Conservation (phyloP, 2,329 filamentous ascomycete species). For the Colletotrichum zoysiae region DNA sequence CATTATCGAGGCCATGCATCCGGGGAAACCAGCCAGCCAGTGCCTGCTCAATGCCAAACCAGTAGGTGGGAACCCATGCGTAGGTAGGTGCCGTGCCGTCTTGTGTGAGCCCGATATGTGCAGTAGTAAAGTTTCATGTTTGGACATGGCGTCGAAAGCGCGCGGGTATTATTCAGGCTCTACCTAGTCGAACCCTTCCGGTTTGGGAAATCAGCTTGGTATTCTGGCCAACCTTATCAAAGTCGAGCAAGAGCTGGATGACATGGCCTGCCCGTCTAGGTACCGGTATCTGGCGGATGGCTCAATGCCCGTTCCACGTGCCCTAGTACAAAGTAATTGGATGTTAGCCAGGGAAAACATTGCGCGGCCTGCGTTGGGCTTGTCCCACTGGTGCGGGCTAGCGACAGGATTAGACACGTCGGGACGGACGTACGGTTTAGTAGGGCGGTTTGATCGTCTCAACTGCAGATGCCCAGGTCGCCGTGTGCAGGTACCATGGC, state of each 20-base stretch:
- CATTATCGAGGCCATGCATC: conserved; percentile 31
- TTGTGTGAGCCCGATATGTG: conserved; percentile 1
- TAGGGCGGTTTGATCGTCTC: conserved; percentile 24
- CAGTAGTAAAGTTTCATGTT: conserved; percentile 38
- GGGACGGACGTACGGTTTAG: conserved; percentile 16
- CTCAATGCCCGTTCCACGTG: not conserved
- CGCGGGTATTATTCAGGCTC: conserved; percentile 30
- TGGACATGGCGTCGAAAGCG: conserved; percentile 34
- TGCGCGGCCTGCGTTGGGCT: conserved; percentile 36
- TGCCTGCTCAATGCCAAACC: conserved; percentile 28
- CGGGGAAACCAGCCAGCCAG: not conserved
- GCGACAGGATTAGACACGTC: conserved; percentile 20
- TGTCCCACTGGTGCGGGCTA: conserved; percentile 28
- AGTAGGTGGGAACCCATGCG: conserved; percentile 6
- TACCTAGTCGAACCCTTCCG: conserved; percentile 14
- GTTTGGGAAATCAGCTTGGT: conserved; percentile 18
- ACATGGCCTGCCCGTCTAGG: not conserved
- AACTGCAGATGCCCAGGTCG: not conserved
- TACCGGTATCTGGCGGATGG: not conserved
- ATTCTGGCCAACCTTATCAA: conserved; percentile 10
- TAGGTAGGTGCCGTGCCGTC: not conserved
- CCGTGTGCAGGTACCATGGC: not conserved
- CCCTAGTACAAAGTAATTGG: not conserved
- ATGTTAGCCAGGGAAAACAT: conserved; percentile 22
- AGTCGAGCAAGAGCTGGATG: not conserved